phyloP scores from a whole-genome alignment of 768 basidiomycete genomes.

The Melanogaster broomeanus region DNA sequence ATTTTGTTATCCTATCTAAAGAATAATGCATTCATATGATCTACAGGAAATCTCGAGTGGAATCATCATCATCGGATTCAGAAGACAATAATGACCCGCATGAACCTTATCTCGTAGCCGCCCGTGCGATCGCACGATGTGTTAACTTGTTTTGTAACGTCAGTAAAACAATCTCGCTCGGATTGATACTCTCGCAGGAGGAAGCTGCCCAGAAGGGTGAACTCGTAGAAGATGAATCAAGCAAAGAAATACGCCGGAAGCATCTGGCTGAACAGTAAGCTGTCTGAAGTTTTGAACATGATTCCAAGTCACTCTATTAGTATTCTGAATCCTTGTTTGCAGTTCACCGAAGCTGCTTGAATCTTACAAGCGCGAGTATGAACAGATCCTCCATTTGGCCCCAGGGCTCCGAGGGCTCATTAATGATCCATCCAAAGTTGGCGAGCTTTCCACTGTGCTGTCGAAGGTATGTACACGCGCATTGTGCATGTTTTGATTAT shows the following conservation, averaged over 20 bases:
- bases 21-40: no score
- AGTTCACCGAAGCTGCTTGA: no score
- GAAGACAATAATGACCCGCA: no score
- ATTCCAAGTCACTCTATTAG: no score
- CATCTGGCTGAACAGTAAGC: neutral
- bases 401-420: neutral
- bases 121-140: neutral
- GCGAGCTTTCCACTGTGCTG: neutral
- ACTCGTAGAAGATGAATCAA: neutral
- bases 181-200: neutral
- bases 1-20: no score
- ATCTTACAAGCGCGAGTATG: neutral
- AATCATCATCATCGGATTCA: no score
- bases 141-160: neutral
- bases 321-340: no score
- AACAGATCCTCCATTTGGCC: neutral
- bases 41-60: no score
- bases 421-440: neutral
- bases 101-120: no score
- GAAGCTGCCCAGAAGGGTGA: neutral
- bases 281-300: no score
- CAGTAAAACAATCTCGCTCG: neutral
- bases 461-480: conserved; percentile 3
- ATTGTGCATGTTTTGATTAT: neutral
- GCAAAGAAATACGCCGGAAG: no score